Percentiles rank a stretch among this genome's conserved stretches.
These are phyloP conservation scores for Stentor roeselii DNA, from an alignment of 73 alveolate species.

Conservation along the genomic window DNA sequence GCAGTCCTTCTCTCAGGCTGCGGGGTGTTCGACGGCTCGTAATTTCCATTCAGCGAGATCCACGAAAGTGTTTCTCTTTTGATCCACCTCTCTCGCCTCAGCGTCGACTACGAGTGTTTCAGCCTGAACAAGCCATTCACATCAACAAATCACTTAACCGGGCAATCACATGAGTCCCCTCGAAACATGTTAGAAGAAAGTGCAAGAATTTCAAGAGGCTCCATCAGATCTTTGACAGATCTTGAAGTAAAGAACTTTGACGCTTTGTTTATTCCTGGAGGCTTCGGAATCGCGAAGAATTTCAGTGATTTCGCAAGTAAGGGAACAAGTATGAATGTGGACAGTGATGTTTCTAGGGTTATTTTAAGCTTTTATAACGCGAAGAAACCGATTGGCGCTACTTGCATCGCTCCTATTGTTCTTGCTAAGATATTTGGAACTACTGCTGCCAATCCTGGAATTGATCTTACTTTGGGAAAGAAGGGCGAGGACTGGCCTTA, in stretches of 20 bases:
- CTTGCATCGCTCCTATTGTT: slow-evolving; percentile 58
- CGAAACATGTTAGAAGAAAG: slow-evolving; percentile 54
- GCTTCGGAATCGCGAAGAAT: slow-evolving; percentile 70
- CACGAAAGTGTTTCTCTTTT: slow-evolving; percentile 48
- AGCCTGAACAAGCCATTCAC: slow-evolving; percentile 33
- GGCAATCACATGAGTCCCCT: slow-evolving; percentile 28
- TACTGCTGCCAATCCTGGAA: slow-evolving; percentile 34
- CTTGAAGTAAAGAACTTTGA: slow-evolving; percentile 40
- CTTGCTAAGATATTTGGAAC: slow-evolving; percentile 58
- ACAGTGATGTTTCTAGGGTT: slow-evolving; percentile 43
- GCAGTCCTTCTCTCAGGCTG: slow-evolving; percentile 64
- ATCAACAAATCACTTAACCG: slow-evolving; percentile 52
- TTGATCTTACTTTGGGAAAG: slow-evolving; percentile 44
- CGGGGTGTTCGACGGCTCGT: slow-evolving; percentile 63
- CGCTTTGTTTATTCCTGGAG: slow-evolving; percentile 66
- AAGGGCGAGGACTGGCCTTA: slow-evolving; percentile 53
- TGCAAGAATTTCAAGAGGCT: slow-evolving; percentile 69
- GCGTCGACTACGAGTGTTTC: slow-evolving; percentile 25
- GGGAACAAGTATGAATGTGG: slow-evolving; percentile 57
- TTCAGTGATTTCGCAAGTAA: slow-evolving; percentile 46
- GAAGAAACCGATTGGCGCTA: slow-evolving; percentile 49
- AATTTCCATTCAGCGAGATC: slow-evolving; percentile 37
- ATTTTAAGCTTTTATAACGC: slow-evolving; percentile 35
- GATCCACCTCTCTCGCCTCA: slow-evolving; percentile 34
- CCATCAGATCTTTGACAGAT: slow-evolving; percentile 28